Evolutionary conservation across 169 alveolate genomes (phyloP).

Genomic region (Babesia sp.): DNA sequence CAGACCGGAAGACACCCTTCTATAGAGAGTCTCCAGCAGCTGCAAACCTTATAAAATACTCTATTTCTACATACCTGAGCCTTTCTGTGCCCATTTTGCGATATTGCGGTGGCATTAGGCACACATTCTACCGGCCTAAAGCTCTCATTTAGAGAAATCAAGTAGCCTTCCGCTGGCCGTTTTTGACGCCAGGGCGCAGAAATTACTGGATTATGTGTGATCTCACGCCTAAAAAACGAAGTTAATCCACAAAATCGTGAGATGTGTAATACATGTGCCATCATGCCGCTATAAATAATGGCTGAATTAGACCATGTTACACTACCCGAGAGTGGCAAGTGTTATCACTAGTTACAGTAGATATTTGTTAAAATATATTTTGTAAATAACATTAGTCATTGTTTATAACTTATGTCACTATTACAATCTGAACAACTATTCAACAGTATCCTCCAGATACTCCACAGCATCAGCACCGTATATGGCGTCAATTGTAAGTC

Average conservation of each 20-base stretch:
- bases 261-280: background rate
- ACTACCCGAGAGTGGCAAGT: too few species aligned
- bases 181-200: background rate
- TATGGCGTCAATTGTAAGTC: constrained; percentile 57
- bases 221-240: background rate
- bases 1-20: background rate
- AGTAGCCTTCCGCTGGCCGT: background rate
- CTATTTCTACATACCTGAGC: background rate
- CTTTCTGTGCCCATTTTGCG: background rate
- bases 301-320: too few species aligned
- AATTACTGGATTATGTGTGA: too few species aligned
- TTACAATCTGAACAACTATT: too few species aligned
- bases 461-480: constrained; percentile 63
- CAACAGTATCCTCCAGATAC: background rate
- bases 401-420: too few species aligned
- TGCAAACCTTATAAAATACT: background rate
- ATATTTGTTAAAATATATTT: too few species aligned
- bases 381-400: too few species aligned
- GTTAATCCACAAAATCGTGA: background rate
- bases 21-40: background rate
- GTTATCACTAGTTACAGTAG: too few species aligned
- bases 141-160: background rate
- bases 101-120: background rate
- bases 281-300: too few species aligned
- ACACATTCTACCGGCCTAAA: background rate